These are phyloP conservation scores for Sporobolomyces pararoseus DNA, from an alignment of 768 basidiomycete genomes.

Conservation along the genomic window DNA sequence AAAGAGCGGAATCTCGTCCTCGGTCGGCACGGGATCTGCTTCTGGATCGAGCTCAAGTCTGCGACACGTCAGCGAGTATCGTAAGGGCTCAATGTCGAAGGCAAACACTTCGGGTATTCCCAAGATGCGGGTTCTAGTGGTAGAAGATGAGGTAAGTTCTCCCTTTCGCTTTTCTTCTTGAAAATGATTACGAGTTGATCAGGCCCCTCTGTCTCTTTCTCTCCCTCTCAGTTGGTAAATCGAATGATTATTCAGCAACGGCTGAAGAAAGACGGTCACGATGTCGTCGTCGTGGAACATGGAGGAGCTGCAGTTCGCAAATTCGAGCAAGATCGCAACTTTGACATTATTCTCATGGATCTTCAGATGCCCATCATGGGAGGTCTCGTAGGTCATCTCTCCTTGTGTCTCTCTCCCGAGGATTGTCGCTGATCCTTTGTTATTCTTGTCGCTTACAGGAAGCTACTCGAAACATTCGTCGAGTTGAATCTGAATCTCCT, in stretches of 20 bases:
- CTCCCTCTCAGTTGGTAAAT: constrained; percentile 71
- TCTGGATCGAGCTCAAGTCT: constrained; percentile 9
- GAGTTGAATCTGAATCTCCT: constrained; percentile 54
- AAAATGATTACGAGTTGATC: neutral
- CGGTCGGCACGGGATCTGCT: neutral
- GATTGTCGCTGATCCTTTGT: neutral
- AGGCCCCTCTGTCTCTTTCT: neutral
- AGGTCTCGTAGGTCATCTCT: constrained; percentile 53
- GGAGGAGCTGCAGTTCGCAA: constrained; percentile 70
- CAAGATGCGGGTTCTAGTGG: constrained; percentile 59
- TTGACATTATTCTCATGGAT: constrained; percentile 78
- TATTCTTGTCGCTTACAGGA: constrained; percentile 46
- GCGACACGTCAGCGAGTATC: constrained; percentile 30
- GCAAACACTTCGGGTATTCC: neutral
- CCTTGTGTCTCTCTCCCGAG: too few species aligned
- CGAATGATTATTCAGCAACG: constrained; percentile 66
- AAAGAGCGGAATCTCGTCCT: neutral
- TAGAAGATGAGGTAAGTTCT: constrained; percentile 57
- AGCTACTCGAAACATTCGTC: constrained; percentile 64
- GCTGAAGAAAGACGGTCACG: constrained; percentile 63
- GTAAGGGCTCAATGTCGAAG: neutral
- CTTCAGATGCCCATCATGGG: constrained; percentile 75
- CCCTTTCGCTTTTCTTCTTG: neutral
- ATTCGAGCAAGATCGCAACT: constrained; percentile 56
- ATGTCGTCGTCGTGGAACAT: constrained; percentile 64